Conservation (phyloP, 2,329 filamentous ascomycete genomes). For the Xylaria sp. region DNA sequence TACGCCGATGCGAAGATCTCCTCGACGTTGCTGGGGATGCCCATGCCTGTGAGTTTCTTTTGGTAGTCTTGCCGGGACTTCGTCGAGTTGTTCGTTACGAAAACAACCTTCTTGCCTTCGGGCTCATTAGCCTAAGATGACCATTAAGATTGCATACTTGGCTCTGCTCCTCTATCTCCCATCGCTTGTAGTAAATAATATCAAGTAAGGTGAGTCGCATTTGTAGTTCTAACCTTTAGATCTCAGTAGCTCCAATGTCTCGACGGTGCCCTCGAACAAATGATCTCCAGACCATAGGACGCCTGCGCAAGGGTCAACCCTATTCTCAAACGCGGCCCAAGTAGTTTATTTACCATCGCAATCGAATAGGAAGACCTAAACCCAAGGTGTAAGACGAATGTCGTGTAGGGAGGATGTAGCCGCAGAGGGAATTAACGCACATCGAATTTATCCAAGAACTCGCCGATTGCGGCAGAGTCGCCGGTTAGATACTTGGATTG, state of each 20-base stretch:
- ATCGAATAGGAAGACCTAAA: conserved; percentile 90
- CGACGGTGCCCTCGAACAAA: conserved; percentile 84
- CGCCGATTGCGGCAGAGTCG: conserved; percentile 78
- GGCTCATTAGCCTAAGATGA: neutral
- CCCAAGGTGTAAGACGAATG: conserved; percentile 25
- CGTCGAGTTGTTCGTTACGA: conserved; percentile 99
- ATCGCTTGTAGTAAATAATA: neutral
- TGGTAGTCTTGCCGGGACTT: conserved; percentile 94
- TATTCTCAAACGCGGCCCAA: conserved; percentile 23
- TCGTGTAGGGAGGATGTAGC: conserved; percentile 29
- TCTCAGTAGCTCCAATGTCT: conserved; percentile 85
- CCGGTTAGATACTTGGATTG: conserved; percentile 78
- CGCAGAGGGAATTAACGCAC: conserved; percentile 66
- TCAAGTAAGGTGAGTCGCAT: neutral
- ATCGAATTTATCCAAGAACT: conserved; percentile 92
- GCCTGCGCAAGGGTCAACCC: conserved; percentile 56
- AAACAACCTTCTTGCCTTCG: conserved; percentile 88
- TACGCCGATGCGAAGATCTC: conserved; percentile 98
- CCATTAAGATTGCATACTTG: neutral
- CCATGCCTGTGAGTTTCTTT: conserved; percentile 85
- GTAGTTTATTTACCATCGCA: conserved; percentile 82
- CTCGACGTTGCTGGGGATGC: conserved; percentile 82
- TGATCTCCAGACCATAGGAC: conserved; percentile 97
- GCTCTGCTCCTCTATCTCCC: neutral
- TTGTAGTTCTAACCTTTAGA: conserved; percentile 72